phyloP scores from a whole-genome alignment of 2,329 filamentous ascomycete genomes.

The Lasiodiplodia theobromae region DNA sequence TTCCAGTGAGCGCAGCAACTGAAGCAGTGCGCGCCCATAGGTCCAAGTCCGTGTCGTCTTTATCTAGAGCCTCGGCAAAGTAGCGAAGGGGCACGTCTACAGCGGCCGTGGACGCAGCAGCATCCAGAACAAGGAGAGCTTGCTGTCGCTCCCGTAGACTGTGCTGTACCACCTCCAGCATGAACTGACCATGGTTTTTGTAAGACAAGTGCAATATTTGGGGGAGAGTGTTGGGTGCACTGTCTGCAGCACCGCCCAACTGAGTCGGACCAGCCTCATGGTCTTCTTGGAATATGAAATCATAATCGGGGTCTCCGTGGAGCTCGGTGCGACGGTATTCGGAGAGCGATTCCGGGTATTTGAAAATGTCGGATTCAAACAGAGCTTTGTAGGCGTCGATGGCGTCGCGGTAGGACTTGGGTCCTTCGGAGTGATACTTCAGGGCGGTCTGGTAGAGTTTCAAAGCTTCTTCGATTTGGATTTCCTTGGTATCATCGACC shows the following conservation, averaged over 20 bases:
- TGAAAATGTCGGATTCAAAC: slow-evolving; percentile 92
- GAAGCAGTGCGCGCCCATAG: slow-evolving; percentile 68
- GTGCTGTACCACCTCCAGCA: slow-evolving; percentile 75
- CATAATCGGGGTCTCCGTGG: slow-evolving; percentile 54
- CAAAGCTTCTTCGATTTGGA: slow-evolving; percentile 95
- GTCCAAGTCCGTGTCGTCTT: slow-evolving; percentile 70
- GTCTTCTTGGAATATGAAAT: slow-evolving; percentile 49
- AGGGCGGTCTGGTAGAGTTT: slow-evolving; percentile 93
- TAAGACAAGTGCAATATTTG: slow-evolving; percentile 92
- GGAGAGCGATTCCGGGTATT: slow-evolving; percentile 83
- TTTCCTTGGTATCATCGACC: slow-evolving; percentile 91
- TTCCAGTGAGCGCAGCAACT: slow-evolving; percentile 64
- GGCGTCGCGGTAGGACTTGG: slow-evolving; percentile 76
- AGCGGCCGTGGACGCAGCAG: slow-evolving; percentile 47
- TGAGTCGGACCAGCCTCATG: slow-evolving; percentile 52
- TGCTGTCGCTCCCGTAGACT: slow-evolving; percentile 49
- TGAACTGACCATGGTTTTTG: slow-evolving; percentile 94
- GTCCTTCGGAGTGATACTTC: slow-evolving; percentile 89
- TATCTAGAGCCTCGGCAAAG: slow-evolving; percentile 69
- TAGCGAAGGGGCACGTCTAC: slow-evolving; percentile 52
- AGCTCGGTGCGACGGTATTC: slow-evolving; percentile 78
- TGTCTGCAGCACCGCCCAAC: slow-evolving; percentile 69
- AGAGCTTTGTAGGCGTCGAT: slow-evolving; percentile 81
- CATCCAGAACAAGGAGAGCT: slow-evolving; percentile 35
- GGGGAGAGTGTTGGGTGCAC: slow-evolving; percentile 78